A percentile compares a stretch with the other conserved stretches of the same genome.
Conservation (phyloP, 371 early-diverging fungal genomes). For the Mortierella sp. region DNA sequence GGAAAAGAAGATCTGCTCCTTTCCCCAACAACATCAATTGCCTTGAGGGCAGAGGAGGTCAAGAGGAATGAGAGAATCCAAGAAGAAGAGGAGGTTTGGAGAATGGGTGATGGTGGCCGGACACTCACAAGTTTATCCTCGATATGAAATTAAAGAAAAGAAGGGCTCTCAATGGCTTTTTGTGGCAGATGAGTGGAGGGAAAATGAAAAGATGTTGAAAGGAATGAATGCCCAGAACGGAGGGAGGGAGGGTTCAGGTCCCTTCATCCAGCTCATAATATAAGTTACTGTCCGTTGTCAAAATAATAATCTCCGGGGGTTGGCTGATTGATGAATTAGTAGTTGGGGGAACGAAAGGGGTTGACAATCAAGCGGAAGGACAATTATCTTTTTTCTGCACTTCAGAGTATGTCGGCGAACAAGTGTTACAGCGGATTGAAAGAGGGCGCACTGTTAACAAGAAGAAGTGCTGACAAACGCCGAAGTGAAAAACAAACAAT, state of each 20-base stretch:
- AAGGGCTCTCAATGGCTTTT: constrained; percentile 4
- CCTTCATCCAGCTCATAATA: not conserved
- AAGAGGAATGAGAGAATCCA: not conserved
- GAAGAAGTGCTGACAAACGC: not conserved
- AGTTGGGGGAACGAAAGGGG: not conserved
- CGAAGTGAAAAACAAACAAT: not conserved
- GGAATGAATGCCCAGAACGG: not conserved
- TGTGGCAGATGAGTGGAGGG: not conserved
- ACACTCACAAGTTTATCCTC: not conserved
- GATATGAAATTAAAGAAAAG: not conserved
- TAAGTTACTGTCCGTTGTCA: not conserved
- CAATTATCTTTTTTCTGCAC: not conserved
- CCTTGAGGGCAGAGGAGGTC: too few species aligned
- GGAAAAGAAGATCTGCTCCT: not conserved
- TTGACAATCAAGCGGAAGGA: not conserved
- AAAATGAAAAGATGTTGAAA: not conserved
- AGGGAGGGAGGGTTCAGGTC: not conserved
- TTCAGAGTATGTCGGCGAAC: not conserved
- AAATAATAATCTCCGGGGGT: not conserved
- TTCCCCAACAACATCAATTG: not conserved
- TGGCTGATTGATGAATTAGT: not conserved
- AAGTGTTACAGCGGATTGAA: not conserved
- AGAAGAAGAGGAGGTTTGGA: not conserved
- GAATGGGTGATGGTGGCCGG: not conserved
- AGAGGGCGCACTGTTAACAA: not conserved